Percentiles rank a stretch among this genome's conserved stretches.
Conservation (phyloP, 345 rosid genomes). For the Rhizophora apiculata region DNA sequence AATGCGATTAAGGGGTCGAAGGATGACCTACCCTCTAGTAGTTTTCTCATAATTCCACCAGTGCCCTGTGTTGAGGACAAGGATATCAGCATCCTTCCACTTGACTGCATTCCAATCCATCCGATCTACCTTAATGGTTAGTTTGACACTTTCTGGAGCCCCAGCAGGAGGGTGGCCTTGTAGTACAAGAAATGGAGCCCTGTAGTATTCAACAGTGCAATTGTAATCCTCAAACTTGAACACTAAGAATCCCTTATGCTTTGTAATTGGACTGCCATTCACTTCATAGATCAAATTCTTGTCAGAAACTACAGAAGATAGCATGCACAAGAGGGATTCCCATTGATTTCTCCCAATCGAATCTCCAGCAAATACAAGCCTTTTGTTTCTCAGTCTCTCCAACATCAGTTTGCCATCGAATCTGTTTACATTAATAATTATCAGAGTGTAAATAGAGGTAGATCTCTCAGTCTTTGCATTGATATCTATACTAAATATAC, state of each 20-base stretch:
- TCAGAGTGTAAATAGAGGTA: background rate
- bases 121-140: constrained; percentile 75
- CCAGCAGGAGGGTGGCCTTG: constrained; percentile 81
- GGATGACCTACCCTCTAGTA: constrained; percentile 55
- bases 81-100: constrained; percentile 80
- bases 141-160: constrained; percentile 41
- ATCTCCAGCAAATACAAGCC: constrained; percentile 86
- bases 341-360: constrained; percentile 96
- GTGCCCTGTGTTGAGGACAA: constrained; percentile 85
- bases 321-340: constrained; percentile 89
- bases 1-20: background rate
- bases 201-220: constrained; percentile 83
- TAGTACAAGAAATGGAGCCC: constrained; percentile 79
- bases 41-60: constrained; percentile 99
- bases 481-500: background rate
- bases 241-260: constrained; percentile 79
- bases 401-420: constrained; percentile 73
- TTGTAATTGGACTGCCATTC: constrained; percentile 78
- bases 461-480: background rate
- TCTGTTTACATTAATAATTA: constrained; percentile 32
- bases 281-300: constrained; percentile 69
- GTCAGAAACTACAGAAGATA: constrained; percentile 60
- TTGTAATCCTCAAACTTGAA: constrained; percentile 77
- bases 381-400: constrained; percentile 71
- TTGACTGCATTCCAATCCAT: constrained; percentile 74